Evolutionary conservation across 2,329 filamentous ascomycete genomes (phyloP).

Genomic region (Metarhizium brunneum): DNA sequence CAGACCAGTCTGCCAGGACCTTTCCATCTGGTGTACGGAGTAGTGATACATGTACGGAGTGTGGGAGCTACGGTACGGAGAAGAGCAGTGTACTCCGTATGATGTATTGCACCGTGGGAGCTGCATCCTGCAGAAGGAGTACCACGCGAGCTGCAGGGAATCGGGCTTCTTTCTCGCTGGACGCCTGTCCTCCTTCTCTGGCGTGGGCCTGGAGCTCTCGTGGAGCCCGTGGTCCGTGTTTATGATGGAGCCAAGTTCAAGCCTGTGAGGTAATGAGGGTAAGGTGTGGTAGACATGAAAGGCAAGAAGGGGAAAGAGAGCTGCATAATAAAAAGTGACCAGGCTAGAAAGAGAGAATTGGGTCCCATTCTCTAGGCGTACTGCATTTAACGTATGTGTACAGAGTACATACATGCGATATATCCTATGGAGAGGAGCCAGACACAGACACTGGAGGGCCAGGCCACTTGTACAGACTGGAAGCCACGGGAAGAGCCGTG

Average conservation of each 20-base stretch:
- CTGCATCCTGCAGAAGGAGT: conserved; percentile 5
- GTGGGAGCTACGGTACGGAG: background rate
- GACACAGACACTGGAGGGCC: too few relatives aligned
- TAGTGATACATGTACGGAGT: too few relatives aligned
- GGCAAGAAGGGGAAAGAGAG: background rate
- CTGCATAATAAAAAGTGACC: background rate
- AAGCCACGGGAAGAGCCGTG: background rate
- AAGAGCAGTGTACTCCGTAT: background rate
- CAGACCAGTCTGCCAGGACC: background rate
- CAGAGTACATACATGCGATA: too few relatives aligned
- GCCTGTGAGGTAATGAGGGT: background rate
- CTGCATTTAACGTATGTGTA: too few relatives aligned
- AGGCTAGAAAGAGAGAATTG: background rate
- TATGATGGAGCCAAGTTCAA: background rate
- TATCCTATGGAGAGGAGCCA: too few relatives aligned
- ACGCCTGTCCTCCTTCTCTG: background rate
- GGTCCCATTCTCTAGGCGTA: background rate
- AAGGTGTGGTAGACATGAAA: background rate
- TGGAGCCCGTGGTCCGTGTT: background rate
- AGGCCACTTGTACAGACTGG: too few relatives aligned
- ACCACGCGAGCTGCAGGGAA: conserved; percentile 15
- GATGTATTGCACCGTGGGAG: background rate
- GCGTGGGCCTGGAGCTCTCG: conserved; percentile 1
- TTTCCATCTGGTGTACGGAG: background rate
- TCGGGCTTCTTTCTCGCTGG: background rate